Conservation (phyloP, 306 rosid species). For the Styphnolobium japonicum region DNA sequence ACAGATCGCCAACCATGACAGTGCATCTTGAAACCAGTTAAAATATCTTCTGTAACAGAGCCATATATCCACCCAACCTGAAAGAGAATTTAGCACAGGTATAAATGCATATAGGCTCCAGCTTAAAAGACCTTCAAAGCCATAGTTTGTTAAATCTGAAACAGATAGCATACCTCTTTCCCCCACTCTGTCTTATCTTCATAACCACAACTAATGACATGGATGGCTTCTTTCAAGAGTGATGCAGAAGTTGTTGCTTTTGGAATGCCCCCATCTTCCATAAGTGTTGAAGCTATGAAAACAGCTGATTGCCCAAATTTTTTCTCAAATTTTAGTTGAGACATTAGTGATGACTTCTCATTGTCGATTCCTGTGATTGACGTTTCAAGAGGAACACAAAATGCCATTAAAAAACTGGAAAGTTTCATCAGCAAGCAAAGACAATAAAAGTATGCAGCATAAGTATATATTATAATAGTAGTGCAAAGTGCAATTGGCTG, state of each 20-base stretch:
- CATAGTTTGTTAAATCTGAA: neutral
- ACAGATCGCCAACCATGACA: constrained; percentile 86
- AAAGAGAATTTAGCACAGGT: neutral
- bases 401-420: neutral
- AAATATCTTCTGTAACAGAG: constrained; percentile 74
- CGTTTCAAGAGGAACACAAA: constrained; percentile 13
- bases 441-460: neutral
- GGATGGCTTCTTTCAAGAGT: constrained; percentile 85
- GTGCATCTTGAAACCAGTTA: constrained; percentile 81
- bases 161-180: constrained; percentile 48
- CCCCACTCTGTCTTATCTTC: constrained; percentile 91
- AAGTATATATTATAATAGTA: neutral
- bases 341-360: constrained; percentile 59
- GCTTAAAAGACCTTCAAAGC: neutral
- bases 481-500: neutral
- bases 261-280: constrained; percentile 69
- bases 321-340: constrained; percentile 78
- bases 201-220: constrained; percentile 86
- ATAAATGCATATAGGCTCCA: neutral
- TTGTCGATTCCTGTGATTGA: constrained; percentile 61
- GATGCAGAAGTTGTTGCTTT: constrained; percentile 62
- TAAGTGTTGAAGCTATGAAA: constrained; percentile 61
- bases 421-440: neutral
- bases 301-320: constrained; percentile 75
- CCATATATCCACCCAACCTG: constrained; percentile 86